phyloP scores from a whole-genome alignment of 2,329 filamentous ascomycete genomes.

The Balansia obtecta region DNA sequence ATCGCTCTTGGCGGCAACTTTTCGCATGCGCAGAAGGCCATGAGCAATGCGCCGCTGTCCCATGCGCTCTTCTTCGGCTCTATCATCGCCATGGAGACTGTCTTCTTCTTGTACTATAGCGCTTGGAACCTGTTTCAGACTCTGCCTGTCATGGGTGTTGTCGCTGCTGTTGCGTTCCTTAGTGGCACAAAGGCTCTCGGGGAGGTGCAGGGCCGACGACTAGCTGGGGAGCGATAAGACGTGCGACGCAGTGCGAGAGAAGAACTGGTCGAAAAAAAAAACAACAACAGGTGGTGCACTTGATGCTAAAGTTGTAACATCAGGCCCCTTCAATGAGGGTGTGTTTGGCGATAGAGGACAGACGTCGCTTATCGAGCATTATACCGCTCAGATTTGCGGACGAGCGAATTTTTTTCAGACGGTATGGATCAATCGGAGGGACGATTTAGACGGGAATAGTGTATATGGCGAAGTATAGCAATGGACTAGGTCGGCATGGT shows the following conservation, averaged over 20 bases:
- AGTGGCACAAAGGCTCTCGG: conserved; percentile 83
- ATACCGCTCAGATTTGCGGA: neutral
- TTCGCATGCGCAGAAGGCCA: conserved; percentile 61
- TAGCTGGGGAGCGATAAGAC: conserved; percentile 55
- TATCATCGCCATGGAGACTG: conserved; percentile 72
- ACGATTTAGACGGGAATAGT: neutral
- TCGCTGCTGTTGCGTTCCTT: conserved; percentile 63
- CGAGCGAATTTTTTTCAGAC: neutral
- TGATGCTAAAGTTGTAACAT: neutral
- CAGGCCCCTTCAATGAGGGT: neutral
- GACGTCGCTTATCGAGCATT: neutral
- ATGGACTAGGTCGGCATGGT: neutral
- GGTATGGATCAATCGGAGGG: neutral
- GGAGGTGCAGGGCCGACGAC: conserved; percentile 79
- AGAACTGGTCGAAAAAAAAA: neutral
- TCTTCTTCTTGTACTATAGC: conserved; percentile 92
- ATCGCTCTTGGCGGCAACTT: conserved; percentile 70
- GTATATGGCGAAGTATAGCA: neutral
- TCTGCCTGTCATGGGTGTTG: conserved; percentile 57
- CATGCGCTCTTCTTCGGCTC: conserved; percentile 81
- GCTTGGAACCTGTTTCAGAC: conserved; percentile 87
- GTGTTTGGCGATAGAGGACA: neutral
- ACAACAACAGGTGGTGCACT: neutral
- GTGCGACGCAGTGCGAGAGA: neutral
- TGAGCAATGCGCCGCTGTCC: conserved; percentile 64